These are phyloP conservation scores for Mycena leptocephala DNA, from an alignment of 768 basidiomycete species.

Conservation along the genomic window DNA sequence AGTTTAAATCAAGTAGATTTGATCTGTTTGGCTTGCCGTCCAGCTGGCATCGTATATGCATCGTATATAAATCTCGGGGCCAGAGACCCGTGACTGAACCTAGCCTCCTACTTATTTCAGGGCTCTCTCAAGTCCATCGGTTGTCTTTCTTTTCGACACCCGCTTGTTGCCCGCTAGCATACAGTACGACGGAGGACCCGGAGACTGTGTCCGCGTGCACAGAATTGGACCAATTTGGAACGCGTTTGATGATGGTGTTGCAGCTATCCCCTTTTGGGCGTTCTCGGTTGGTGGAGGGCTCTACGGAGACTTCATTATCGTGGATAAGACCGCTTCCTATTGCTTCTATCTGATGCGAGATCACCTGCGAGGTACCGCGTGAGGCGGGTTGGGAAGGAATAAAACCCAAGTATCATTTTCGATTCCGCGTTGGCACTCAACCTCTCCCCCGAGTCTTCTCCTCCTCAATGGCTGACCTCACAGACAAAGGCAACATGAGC, in stretches of 20 bases:
- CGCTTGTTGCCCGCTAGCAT: too few species aligned
- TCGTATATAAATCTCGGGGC: too few species aligned
- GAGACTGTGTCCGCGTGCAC: background rate
- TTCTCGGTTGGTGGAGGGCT: background rate
- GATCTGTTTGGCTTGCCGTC: too few species aligned
- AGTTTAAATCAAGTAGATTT: too few species aligned
- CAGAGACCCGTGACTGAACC: too few species aligned
- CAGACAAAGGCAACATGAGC: conserved; percentile 41
- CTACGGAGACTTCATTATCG: background rate
- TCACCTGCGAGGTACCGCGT: conserved; percentile 22
- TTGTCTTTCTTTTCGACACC: too few species aligned
- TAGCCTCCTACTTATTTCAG: too few species aligned
- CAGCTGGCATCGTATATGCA: too few species aligned
- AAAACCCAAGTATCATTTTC: conserved; percentile 6
- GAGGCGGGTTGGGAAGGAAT: background rate
- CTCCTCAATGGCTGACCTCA: conserved; percentile 28
- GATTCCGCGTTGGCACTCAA: conserved; percentile 20
- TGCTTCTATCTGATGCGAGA: conserved; percentile 26
- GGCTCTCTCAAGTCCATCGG: too few species aligned
- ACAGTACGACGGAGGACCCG: too few species aligned
- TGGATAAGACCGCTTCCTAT: background rate
- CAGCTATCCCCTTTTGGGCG: background rate
- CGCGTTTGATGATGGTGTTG: background rate
- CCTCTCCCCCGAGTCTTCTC: conserved; percentile 29
- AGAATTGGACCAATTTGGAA: too few species aligned